Percentiles rank a stretch among this genome's conserved stretches.
Conservation (phyloP, 2,329 filamentous ascomycete species). For the Fonsecaea multimorphosa region DNA sequence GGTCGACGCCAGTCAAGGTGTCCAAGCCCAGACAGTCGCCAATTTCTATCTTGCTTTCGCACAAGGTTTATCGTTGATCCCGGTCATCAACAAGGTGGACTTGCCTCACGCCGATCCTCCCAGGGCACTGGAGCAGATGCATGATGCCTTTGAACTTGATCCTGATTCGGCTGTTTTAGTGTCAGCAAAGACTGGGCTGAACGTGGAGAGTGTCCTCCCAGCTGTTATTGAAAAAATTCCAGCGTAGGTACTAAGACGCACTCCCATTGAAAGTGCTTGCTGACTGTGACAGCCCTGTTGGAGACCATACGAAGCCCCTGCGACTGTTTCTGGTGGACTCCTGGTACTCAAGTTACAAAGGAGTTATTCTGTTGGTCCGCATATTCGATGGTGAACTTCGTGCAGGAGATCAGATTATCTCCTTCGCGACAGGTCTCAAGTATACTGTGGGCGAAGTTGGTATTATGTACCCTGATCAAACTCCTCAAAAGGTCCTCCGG, state of each 20-base stretch:
- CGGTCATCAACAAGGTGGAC: slow-evolving; percentile 97
- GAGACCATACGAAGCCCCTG: slow-evolving; percentile 74
- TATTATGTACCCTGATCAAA: slow-evolving; percentile 91
- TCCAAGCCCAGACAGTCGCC: slow-evolving; percentile 96
- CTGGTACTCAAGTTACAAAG: slow-evolving; percentile 97
- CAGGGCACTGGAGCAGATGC: slow-evolving; percentile 83
- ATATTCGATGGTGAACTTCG: slow-evolving; percentile 86
- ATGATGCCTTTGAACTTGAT: slow-evolving; percentile 85
- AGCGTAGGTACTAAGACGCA: slow-evolving; percentile 50
- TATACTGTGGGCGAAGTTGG: slow-evolving; percentile 96
- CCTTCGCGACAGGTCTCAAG: slow-evolving; percentile 83
- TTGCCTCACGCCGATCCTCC: slow-evolving; percentile 86
- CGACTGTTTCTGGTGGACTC: slow-evolving; percentile 91
- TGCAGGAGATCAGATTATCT: slow-evolving; percentile 83
- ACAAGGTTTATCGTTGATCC: slow-evolving; percentile 83
- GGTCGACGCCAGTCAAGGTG: slow-evolving; percentile 93
- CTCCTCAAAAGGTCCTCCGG: slow-evolving; percentile 76
- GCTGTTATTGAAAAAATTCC: slow-evolving; percentile 86
- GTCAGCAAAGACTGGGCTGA: slow-evolving; percentile 91
- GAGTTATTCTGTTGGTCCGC: slow-evolving; percentile 87
- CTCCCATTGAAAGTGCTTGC: background rate
- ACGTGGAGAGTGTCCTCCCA: slow-evolving; percentile 82
- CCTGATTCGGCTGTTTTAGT: slow-evolving; percentile 75
- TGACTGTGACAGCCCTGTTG: slow-evolving; percentile 62
- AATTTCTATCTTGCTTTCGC: slow-evolving; percentile 98